Percentiles rank a stretch among this genome's conserved stretches.
These are phyloP conservation scores for Blastomyces percursus DNA, from an alignment of 2,329 filamentous ascomycete genomes.

Conservation along the genomic window DNA sequence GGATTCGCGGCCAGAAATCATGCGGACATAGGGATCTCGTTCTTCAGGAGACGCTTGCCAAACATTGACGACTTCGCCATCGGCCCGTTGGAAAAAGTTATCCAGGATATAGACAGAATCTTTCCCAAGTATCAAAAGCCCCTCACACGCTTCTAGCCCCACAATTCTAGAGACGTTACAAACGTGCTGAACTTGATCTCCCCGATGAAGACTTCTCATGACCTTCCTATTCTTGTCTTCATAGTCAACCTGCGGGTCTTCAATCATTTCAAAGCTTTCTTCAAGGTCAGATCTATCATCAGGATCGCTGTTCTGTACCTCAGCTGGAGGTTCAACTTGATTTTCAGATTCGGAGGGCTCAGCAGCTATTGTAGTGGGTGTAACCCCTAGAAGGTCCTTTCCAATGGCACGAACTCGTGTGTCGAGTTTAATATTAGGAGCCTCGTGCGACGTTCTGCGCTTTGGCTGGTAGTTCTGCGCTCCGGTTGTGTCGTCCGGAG, in stretches of 20 bases:
- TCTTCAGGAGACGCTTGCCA: constrained; percentile 89
- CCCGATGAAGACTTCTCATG: constrained; percentile 81
- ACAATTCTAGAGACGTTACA: constrained; percentile 94
- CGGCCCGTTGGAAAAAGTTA: constrained; percentile 87
- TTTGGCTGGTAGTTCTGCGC: constrained; percentile 77
- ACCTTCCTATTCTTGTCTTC: constrained; percentile 98
- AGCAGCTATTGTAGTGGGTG: constrained; percentile 24
- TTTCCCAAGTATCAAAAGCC: constrained; percentile 85
- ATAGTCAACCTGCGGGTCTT: constrained; percentile 79
- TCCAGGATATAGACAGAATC: constrained; percentile 89
- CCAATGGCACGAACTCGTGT: constrained; percentile 31
- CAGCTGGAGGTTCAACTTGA: constrained; percentile 21
- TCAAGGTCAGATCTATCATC: constrained; percentile 46
- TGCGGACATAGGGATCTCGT: constrained; percentile 86
- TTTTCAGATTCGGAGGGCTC: constrained; percentile 24
- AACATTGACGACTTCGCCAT: constrained; percentile 93
- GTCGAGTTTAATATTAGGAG: constrained; percentile 36
- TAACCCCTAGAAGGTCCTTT: constrained; percentile 32
- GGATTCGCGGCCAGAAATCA: constrained; percentile 71
- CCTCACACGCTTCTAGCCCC: constrained; percentile 85
- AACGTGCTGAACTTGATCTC: constrained; percentile 84
- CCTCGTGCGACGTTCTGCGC: constrained; percentile 50
- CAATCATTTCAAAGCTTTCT: constrained; percentile 91
- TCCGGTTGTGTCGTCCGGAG: constrained; percentile 61
- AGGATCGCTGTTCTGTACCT: constrained; percentile 21